Evolutionary conservation across 176 grass and related monocot species (phyloP), one percentile per base, ranked within the genome.

Genomic region (Musa itinerans): DNA sequence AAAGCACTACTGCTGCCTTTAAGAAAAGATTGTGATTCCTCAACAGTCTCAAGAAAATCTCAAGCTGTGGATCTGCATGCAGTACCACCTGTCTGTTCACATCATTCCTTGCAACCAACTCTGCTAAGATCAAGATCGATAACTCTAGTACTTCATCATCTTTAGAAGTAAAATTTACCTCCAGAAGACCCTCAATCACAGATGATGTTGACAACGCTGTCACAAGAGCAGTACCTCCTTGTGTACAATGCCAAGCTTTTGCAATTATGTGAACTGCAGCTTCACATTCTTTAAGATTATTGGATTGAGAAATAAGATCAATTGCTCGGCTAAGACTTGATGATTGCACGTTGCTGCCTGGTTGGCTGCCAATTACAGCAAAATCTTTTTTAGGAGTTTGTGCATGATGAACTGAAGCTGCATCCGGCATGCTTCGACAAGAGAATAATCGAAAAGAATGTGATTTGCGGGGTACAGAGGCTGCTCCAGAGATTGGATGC

Each of bases 91-190:
- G 95, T 85, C 86, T 91, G 11, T 87, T 89, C 68, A 92, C 79
- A 75, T 99, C 86, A 62, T 91, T 89, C 21, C 76, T 87, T 17
- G 80, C 63, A 13, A 89, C 82, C 48, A 99, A 79, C 69, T 91
- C 87, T 50, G 88, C 90, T 72, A 99, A 82, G 71, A 94, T 79
- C 21, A 83, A 94, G 67, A 99, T 87, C 48, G 95, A 86, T 54
- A 85, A 87, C 59, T 94, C 90, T 75, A 99, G 84, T 54, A 94
- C 90, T 14, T 74, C 64, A 29, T 99, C 95, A 76, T 94, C 86
- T 86, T 87, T 99, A 57, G 95, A 99, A 75, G 90, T 99, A 83
- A 92, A 94, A 74, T 88, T 87, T 51, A 99, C 91, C 43, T 94
- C 95, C 17, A 99, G 85, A 86, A 99, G 86, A 19, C 95, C 95